Percentiles rank a stretch among this genome's conserved stretches.
phyloP scores from a whole-genome alignment of 1,284 basidiomycete species.

The Bjerkandera adusta region DNA sequence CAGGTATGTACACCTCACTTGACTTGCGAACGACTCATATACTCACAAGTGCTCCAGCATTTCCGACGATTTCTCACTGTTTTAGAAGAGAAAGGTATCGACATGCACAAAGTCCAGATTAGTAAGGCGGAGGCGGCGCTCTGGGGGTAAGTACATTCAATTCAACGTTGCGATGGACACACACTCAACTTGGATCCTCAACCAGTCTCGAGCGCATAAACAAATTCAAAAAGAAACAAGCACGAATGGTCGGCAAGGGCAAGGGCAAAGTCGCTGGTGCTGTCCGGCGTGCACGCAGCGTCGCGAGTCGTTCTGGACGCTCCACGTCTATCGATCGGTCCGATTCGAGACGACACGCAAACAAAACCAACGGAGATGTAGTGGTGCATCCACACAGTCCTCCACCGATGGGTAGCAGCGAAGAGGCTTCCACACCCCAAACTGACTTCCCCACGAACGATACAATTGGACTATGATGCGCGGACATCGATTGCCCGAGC shows the following conservation, averaged over 20 bases:
- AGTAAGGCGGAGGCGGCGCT: constrained; percentile 58
- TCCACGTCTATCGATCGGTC: background rate
- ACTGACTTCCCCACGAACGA: background rate
- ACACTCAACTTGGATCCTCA: no score
- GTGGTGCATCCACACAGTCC: no score
- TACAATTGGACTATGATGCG: no score
- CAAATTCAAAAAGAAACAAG: constrained; percentile 43
- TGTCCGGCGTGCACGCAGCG: background rate
- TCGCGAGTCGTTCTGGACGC: background rate
- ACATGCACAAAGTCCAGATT: constrained; percentile 60
- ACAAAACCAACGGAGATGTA: no score
- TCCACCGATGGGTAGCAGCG: no score
- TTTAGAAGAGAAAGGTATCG: constrained; percentile 55
- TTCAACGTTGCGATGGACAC: background rate
- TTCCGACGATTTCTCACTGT: constrained; percentile 62
- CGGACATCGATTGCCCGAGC: no score
- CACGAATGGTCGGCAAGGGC: constrained; percentile 26
- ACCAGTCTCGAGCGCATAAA: constrained; percentile 45
- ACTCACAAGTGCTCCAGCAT: constrained; percentile 53
- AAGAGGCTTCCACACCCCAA: background rate
- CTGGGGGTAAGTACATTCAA: constrained; percentile 44
- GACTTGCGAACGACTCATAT: background rate
- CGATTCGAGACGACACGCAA: no score
- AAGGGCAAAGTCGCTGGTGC: constrained; percentile 24
- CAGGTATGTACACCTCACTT: constrained; percentile 33